A percentile compares a stretch with the other conserved stretches of the same genome.
Evolutionary conservation across 768 basidiomycete genomes (phyloP).

Genomic region (Filobasidium wieringae): DNA sequence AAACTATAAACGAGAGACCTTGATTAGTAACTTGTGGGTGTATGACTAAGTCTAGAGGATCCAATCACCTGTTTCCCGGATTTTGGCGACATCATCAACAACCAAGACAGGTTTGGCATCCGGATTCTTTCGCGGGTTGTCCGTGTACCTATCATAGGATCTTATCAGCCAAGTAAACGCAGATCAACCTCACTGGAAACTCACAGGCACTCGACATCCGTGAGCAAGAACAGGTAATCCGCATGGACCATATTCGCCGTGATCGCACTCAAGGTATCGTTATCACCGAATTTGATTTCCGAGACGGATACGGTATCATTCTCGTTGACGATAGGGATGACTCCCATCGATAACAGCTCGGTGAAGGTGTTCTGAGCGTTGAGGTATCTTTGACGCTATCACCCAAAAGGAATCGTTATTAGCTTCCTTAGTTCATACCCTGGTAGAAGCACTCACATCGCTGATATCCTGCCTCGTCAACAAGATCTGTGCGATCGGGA

Average conservation of each 20-base stretch:
- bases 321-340: constrained; percentile 96
- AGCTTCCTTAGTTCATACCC: too few relatives aligned
- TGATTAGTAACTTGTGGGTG: neutral
- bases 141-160: constrained; percentile 53
- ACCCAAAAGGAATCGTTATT: neutral
- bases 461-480: constrained; percentile 93
- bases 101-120: constrained; percentile 65
- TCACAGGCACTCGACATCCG: constrained; percentile 80
- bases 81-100: constrained; percentile 68
- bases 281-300: constrained; percentile 99
- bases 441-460: constrained; percentile 71
- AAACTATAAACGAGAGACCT: constrained; percentile 48
- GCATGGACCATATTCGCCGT: constrained; percentile 96
- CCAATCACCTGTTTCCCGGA: constrained; percentile 61
- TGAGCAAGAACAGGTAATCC: constrained; percentile 90
- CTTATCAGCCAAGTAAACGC: neutral
- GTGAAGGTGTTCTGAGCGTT: constrained; percentile 94
- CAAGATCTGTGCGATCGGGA: constrained; percentile 89
- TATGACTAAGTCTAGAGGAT: neutral
- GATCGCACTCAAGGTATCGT: constrained; percentile 94
- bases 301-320: constrained; percentile 97
- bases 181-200: neutral
- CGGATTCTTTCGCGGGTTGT: constrained; percentile 86
- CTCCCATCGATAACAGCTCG: constrained; percentile 81
- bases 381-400: constrained; percentile 79